Conservation (phyloP, 2,329 filamentous ascomycete species). For the Calcarisporium arbuscula region DNA sequence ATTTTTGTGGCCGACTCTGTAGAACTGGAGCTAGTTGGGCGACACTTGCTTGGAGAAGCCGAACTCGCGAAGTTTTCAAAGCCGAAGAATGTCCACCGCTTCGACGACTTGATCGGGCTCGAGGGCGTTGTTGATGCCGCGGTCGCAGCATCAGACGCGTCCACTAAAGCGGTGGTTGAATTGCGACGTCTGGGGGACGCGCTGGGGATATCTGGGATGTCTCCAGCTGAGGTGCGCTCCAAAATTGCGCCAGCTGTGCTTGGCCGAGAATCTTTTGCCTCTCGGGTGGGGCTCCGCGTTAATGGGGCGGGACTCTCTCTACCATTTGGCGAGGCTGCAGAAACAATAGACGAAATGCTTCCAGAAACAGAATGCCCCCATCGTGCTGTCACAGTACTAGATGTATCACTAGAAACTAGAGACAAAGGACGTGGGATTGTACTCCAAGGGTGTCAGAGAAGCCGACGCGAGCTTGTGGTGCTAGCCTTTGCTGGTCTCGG, state of each 20-base stretch:
- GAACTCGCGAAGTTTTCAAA: slow-evolving; percentile 48
- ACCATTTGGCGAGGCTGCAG: slow-evolving; percentile 42
- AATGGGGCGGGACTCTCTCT: slow-evolving; percentile 30
- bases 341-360: slow-evolving; percentile 73
- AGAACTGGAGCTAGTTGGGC: slow-evolving; percentile 42
- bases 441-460: slow-evolving; percentile 82
- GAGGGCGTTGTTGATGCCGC: slow-evolving; percentile 30
- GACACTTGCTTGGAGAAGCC: slow-evolving; percentile 39
- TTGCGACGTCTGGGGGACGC: slow-evolving; percentile 46
- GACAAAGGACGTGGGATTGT: slow-evolving; percentile 78
- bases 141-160: slow-evolving; percentile 29
- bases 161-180: slow-evolving; percentile 50
- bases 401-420: slow-evolving; percentile 76
- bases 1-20: slow-evolving; percentile 29
- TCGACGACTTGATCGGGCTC: slow-evolving; percentile 47
- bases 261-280: slow-evolving; percentile 48
- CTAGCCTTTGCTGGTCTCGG: slow-evolving; percentile 20
- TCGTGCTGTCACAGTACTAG: slow-evolving; percentile 66
- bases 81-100: slow-evolving; percentile 57
- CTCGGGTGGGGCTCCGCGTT: slow-evolving; percentile 33
- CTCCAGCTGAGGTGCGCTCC: slow-evolving; percentile 35
- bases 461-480: slow-evolving; percentile 61
- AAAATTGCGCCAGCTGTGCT: slow-evolving; percentile 68
- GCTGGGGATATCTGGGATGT: slow-evolving; percentile 10
- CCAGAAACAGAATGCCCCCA: slow-evolving; percentile 68